phyloP scores from a whole-genome alignment of 1,284 basidiomycete species.

The Cutaneotrichosporon spelunceum region DNA sequence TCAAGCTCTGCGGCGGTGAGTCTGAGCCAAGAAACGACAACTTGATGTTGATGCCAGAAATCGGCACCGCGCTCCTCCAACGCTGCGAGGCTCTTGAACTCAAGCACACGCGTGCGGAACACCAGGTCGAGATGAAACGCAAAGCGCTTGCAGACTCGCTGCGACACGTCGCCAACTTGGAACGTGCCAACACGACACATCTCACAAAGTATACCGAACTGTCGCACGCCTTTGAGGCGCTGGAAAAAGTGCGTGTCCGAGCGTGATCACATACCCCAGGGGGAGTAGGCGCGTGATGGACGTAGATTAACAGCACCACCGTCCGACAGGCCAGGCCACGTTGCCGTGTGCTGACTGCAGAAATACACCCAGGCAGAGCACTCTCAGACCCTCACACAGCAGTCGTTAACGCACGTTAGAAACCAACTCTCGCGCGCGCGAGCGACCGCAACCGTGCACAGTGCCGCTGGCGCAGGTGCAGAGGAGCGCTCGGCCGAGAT shows the following conservation, averaged over 20 bases:
- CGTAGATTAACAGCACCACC: not conserved
- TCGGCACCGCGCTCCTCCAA: slow-evolving; percentile 83
- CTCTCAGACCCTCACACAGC: slow-evolving; percentile 46
- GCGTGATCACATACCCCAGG: not conserved
- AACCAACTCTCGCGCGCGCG: slow-evolving; percentile 38
- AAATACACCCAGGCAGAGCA: slow-evolving; percentile 68
- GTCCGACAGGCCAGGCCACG: not conserved
- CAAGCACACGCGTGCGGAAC: slow-evolving; percentile 58
- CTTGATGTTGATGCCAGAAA: slow-evolving; percentile 68
- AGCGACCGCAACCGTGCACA: slow-evolving; percentile 26
- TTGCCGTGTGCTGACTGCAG: slow-evolving; percentile 49
- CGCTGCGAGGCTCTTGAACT: slow-evolving; percentile 78
- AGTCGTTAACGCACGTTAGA: slow-evolving; percentile 45
- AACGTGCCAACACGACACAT: slow-evolving; percentile 49
- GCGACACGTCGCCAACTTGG: slow-evolving; percentile 39
- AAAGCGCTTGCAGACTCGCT: slow-evolving; percentile 42
- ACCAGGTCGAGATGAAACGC: slow-evolving; percentile 44
- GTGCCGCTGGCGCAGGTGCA: slow-evolving; percentile 27
- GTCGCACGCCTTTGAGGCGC: slow-evolving; percentile 40
- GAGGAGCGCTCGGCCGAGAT: slow-evolving; percentile 54
- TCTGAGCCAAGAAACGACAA: slow-evolving; percentile 18
- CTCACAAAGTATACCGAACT: slow-evolving; percentile 42
- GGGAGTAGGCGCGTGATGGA: not conserved
- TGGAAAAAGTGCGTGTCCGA: slow-evolving; percentile 49
- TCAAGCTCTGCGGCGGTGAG: slow-evolving; percentile 78